Evolutionary conservation across 257 asterid genomes (phyloP), one percentile per base, ranked within the genome.

Genomic region (Salvia hispanica): DNA sequence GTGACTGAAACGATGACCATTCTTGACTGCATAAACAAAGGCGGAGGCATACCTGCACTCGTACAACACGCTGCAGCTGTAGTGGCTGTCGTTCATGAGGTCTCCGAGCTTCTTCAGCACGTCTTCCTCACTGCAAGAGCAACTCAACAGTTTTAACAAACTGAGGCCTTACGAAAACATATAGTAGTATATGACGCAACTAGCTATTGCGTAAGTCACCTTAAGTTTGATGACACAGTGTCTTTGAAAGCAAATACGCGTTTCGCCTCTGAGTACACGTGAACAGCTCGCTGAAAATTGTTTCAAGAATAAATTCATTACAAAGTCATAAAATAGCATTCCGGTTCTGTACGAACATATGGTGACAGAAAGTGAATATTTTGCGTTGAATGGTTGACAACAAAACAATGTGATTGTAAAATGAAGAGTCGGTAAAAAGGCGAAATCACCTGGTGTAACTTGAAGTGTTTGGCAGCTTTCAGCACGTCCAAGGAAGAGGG

Each of bases 71-170:
- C 97, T 88, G 82, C 99, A 94, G 84, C 99, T 94, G 64, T 81
- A 66, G 84, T 94, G 99, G 84, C 97, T 91, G 0, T 88, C 96
- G 33, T 91, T 88, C 97, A 93, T 93, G 37, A 93, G 95, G 74
- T 80, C 88, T 14, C 99, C 97, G 33, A 93, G 97, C 75, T 90
- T 86, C 95, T 86, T 86, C 74, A 88, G 85, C 72, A 61, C 80
- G 16, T 85, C 93, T 76, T 80, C 97, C 8, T 93, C 99, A 43
- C 98, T 92, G 85, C 74, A 78, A 69, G 16, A 80, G 15, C 53
- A 46, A 74, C 56, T 42, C 12, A 37, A 44, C 13, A 53, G 11
- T 39, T 11, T 44, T 9, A 40, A 40, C 3, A 6, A 7, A 40
- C 45, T 7, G 43, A 6, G 43, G 43, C 11, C 42, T 6, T 3